These are phyloP conservation scores for Aspergillus diversus DNA, from an alignment of 495 filamentous ascomycete genomes.

Conservation along the genomic window DNA sequence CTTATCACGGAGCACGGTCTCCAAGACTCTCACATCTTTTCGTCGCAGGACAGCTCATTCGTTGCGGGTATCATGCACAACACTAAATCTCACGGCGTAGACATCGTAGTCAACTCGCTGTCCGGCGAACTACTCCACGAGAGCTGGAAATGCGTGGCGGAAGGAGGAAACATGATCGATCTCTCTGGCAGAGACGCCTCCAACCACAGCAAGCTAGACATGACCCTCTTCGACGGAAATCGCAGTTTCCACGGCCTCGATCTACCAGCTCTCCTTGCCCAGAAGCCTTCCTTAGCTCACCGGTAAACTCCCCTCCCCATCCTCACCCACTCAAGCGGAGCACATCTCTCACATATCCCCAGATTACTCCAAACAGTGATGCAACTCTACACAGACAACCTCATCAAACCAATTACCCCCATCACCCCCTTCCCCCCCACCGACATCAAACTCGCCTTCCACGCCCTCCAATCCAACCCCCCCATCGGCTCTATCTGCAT, in stretches of 20 bases:
- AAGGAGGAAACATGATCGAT: slow-evolving; percentile 57
- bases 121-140: slow-evolving; percentile 50
- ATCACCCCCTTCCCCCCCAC: background rate
- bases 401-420: background rate
- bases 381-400: background rate
- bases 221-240: slow-evolving; percentile 44
- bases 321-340: background rate
- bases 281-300: background rate
- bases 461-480: background rate
- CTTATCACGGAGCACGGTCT: slow-evolving; percentile 40
- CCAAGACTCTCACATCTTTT: slow-evolving; percentile 49
- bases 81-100: slow-evolving; percentile 53
- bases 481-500: background rate
- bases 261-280: background rate
- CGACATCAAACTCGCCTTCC: slow-evolving; percentile 1
- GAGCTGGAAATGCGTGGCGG: slow-evolving; percentile 56
- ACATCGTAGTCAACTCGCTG: slow-evolving; percentile 55
- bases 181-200: slow-evolving; percentile 35
- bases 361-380: background rate
- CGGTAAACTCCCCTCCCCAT: background rate
- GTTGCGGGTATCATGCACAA: slow-evolving; percentile 43
- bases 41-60: slow-evolving; percentile 51
- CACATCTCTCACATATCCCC: background rate
- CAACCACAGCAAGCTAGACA: slow-evolving; percentile 25
- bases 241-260: slow-evolving; percentile 34